Evolutionary conservation across 192 early-diverging fungal species (phyloP), one percentile per base, ranked within the genome.

Genomic region (Bifiguratus adelaidae): DNA sequence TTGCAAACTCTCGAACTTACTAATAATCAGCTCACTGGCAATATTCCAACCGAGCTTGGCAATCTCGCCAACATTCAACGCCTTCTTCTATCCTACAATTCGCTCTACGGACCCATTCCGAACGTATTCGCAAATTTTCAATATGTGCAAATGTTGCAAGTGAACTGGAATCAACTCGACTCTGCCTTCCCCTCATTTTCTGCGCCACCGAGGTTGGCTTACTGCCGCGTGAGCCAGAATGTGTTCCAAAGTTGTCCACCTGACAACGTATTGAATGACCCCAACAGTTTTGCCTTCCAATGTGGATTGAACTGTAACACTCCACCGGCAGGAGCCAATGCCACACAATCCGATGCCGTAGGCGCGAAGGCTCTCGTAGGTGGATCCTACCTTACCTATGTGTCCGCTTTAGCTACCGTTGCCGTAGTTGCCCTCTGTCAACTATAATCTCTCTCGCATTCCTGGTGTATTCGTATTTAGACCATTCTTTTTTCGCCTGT

Each of bases 261-360:
- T 6, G 4, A 20, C 2, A 15, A 37, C 15, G 30, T 50, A 8
- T 12, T 53, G 7, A 41, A 44, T 9, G 30, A 58, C 43, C 38
- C 35, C 7, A 33, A 48, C 18, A 50, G 44, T 21, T 22, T 65
- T 19, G 62, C 62, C 12, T 55, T 41, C 38, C 41, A 46, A 25
- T 65, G 62, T n/a, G 47, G 50, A 12, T 8, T 65, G 2, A 40
- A 65, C 25, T 58, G 62, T 26, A 23, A 21, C 7, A 16, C 8
- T 30, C 51, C 56, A 27, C 26, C 29, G 56, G 56, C 48, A 55
- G 52, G 60, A 53, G 56, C n/a, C 44, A 55, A 25, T 61, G 55
- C 53, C 56, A 18, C 18, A 53, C 60, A 15, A 50, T 61, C 32
- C 60, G 60, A 16, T 52, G 60, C 27, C 53, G 60, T 37, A 53